These are phyloP conservation scores for Penicillium sp. DNA, from an alignment of 2,329 filamentous ascomycete species.

Conservation along the genomic window DNA sequence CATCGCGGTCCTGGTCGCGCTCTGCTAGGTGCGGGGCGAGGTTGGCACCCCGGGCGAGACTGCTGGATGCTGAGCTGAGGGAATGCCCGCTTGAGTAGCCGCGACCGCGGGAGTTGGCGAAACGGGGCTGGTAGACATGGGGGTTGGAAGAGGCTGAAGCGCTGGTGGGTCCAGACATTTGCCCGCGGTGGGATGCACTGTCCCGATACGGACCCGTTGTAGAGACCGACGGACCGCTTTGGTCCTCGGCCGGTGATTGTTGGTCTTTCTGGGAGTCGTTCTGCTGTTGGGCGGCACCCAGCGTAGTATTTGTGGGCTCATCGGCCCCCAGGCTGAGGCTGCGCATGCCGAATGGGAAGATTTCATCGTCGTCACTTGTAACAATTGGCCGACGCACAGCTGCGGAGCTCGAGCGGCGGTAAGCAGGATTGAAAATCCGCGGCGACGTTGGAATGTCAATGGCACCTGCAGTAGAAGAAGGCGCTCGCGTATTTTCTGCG, in stretches of 20 bases:
- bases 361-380: slow-evolving; percentile 44
- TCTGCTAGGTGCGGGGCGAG: slow-evolving; percentile 34
- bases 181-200: slow-evolving; percentile 18
- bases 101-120: slow-evolving; percentile 37
- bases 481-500: slow-evolving; percentile 33
- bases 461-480: slow-evolving; percentile 40
- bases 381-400: slow-evolving; percentile 38
- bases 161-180: slow-evolving; percentile 25
- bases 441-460: slow-evolving; percentile 52
- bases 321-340: slow-evolving; percentile 48
- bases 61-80: slow-evolving; percentile 41
- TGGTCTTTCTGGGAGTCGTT: slow-evolving; percentile 27
- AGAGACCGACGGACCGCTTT: slow-evolving; percentile 15
- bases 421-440: slow-evolving; percentile 39
- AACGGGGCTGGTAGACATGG: slow-evolving; percentile 38
- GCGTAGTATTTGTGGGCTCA: slow-evolving; percentile 33
- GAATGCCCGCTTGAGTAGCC: slow-evolving; percentile 39
- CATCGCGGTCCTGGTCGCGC: slow-evolving; percentile 39
- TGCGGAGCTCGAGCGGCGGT: slow-evolving; percentile 46
- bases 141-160: slow-evolving; percentile 33
- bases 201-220: slow-evolving; percentile 20
- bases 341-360: slow-evolving; percentile 46
- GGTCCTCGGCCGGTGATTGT: slow-evolving; percentile 21
- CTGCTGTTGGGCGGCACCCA: slow-evolving; percentile 34
- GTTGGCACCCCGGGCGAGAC: slow-evolving; percentile 35